Evolutionary conservation across 208 protist genomes (phyloP), one percentile per base, ranked within the genome.

Genomic region (Acanthamoeba quina): DNA sequence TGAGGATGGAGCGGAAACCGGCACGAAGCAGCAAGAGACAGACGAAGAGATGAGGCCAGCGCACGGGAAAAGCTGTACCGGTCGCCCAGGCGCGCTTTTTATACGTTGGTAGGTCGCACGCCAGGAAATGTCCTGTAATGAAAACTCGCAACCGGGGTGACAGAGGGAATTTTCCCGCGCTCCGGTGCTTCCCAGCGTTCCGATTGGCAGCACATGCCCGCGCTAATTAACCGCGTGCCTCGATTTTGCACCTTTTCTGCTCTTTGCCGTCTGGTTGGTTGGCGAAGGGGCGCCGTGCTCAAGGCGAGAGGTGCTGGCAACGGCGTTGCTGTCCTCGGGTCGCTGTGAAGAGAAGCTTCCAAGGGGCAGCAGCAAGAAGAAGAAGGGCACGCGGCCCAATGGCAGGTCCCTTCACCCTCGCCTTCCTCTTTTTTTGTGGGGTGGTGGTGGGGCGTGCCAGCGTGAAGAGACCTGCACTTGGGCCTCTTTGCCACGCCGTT

Each of bases 41-140:
- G 1, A n/a, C n/a, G 58, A 64, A 68, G 34, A 68, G n/a, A n/a
- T n/a, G n/a, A 34, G n/a, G n/a, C 7, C 34, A 34, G 29, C 0
- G n/a, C 5, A 5, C n/a, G n/a, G 7, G n/a, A n/a, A n/a, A n/a
- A n/a, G n/a, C n/a, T n/a, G n/a, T n/a, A n/a, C n/a, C n/a, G n/a
- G n/a, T n/a, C n/a, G n/a, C n/a, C 62, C 6, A 19, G 56, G 19
- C 56, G 21, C 17, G 7, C 26, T 6, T 68, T 68, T 68, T 68
- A 68, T 68, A 68, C 62, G 62, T 29, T 34, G n/a, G n/a, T n/a
- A n/a, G 62, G 62, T 68, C 62, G 62, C 62, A 68, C 29, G 62
- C n/a, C n/a, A n/a, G n/a, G n/a, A n/a, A n/a, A n/a, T n/a, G n/a
- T n/a, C 62, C 62, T 10, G 62, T 7, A 34, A 34, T 68, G 62